A percentile compares a stretch with the other conserved stretches of the same genome.
phyloP scores from a whole-genome alignment of 2,329 filamentous ascomycete species.

The Trichoderma afroharzianum region DNA sequence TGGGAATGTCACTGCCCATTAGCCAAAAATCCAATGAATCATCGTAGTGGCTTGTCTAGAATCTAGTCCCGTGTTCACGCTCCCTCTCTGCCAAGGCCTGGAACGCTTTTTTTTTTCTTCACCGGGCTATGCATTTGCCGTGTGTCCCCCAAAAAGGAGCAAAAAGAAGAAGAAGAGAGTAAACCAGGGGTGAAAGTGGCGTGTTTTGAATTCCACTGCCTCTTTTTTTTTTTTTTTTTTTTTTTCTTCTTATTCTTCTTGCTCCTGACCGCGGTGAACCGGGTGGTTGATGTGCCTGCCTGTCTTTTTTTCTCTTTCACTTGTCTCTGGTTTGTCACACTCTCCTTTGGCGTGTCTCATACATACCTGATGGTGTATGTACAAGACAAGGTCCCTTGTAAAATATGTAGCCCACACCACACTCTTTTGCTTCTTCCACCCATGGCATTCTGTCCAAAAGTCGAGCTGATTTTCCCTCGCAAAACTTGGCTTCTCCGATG shows the following conservation, averaged over 20 bases:
- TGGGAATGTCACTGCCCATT: not conserved
- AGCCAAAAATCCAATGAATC: not conserved
- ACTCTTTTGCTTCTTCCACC: not conserved
- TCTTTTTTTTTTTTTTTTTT: no score
- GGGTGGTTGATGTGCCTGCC: not conserved
- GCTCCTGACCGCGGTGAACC: not conserved
- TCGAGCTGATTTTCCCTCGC: not conserved
- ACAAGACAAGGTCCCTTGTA: not conserved
- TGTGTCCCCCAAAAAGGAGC: not conserved
- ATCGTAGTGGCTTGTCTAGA: not conserved
- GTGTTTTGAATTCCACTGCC: not conserved
- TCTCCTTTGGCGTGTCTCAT: not conserved
- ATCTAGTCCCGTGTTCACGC: not conserved
- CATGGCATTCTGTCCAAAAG: not conserved
- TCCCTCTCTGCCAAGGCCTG: not conserved
- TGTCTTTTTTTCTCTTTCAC: not conserved
- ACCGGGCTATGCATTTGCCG: not conserved
- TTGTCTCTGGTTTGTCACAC: not conserved
- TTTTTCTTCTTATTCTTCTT: not conserved
- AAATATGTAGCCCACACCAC: not conserved
- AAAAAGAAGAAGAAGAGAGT: not conserved
- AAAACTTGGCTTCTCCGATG: not conserved
- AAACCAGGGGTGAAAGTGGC: not conserved
- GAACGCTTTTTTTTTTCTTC: not conserved
- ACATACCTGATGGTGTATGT: no score